A percentile compares a stretch with the other conserved stretches of the same genome.
phyloP scores from a whole-genome alignment of 1,139 yeast genomes.

The Yamadazyma atlantica region DNA sequence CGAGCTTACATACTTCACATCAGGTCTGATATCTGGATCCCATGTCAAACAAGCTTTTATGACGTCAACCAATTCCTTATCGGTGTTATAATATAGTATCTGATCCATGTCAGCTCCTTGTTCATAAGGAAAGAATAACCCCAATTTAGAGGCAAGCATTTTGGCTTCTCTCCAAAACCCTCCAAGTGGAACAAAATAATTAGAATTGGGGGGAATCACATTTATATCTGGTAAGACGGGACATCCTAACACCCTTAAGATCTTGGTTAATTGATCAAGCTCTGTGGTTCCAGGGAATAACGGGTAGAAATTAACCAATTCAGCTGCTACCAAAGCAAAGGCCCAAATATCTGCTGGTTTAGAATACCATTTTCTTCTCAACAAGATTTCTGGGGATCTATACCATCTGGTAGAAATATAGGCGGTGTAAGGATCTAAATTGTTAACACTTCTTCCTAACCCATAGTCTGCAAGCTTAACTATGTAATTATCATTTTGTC shows the following conservation, averaged over 20 bases:
- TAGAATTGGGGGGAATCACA: conserved; percentile 6
- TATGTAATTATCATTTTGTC: conserved; percentile 50
- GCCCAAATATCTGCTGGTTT: conserved; percentile 93
- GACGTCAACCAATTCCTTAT: conserved; percentile 43
- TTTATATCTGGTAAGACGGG: conserved; percentile 39
- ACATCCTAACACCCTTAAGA: conserved; percentile 68
- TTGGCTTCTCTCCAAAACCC: conserved; percentile 69
- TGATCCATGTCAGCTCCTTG: conserved; percentile 28
- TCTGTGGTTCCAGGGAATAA: conserved; percentile 83
- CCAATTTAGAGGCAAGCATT: conserved; percentile 48
- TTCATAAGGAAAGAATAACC: conserved; percentile 51
- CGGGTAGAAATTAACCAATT: conserved; percentile 72
- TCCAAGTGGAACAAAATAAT: conserved; percentile 49
- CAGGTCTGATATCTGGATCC: conserved; percentile 60
- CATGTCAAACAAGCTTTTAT: conserved; percentile 60
- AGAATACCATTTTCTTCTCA: conserved; percentile 66
- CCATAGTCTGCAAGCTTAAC: conserved; percentile 93
- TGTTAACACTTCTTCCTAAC: conserved; percentile 65
- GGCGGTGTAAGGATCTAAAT: conserved; percentile 60
- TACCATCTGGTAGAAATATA: conserved; percentile 97
- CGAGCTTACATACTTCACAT: conserved; percentile 42
- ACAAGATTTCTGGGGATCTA: conserved; percentile 86
- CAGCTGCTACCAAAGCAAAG: conserved; percentile 83
- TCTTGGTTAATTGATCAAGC: conserved; percentile 71
- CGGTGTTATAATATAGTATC: conserved; percentile 24